These are phyloP conservation scores for Irpex rosettiformis DNA, from an alignment of 1,284 basidiomycete species.

Conservation along the genomic window DNA sequence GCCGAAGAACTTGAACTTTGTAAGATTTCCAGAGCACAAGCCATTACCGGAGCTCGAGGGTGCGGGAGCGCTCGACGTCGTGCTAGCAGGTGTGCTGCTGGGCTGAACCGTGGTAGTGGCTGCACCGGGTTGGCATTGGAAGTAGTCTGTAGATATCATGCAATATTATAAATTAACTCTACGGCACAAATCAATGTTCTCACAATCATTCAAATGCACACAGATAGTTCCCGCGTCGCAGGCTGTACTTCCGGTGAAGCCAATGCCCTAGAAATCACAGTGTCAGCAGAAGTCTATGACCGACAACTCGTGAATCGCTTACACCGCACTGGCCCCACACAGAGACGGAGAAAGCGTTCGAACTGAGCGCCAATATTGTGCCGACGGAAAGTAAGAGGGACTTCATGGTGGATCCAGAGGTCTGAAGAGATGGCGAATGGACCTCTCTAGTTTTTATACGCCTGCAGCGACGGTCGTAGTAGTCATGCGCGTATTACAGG, in stretches of 20 bases:
- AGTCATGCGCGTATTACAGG: not conserved
- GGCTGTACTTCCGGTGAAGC: constrained; percentile 25
- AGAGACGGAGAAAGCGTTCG: constrained; percentile 24
- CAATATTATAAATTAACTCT: not conserved
- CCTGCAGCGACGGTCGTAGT: not conserved
- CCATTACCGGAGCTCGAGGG: constrained; percentile 10
- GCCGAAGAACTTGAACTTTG: constrained; percentile 62
- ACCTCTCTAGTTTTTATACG: constrained; percentile 2
- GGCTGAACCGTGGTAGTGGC: constrained; percentile 12
- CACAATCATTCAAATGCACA: constrained; percentile 24
- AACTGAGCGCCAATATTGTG: constrained; percentile 24
- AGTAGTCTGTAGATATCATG: constrained; percentile 22
- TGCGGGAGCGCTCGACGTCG: constrained; percentile 10
- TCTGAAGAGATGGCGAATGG: not conserved
- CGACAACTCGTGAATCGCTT: constrained; percentile 7
- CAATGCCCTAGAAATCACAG: constrained; percentile 20
- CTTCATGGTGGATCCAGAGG: constrained; percentile 18
- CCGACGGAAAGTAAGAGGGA: constrained; percentile 22
- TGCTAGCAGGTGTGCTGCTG: not conserved
- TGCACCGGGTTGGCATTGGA: constrained; percentile 25
- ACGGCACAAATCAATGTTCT: not conserved
- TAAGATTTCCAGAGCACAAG: constrained; percentile 36
- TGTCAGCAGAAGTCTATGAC: not conserved
- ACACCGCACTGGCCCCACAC: constrained; percentile 33
- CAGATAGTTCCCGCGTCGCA: constrained; percentile 28